A percentile compares a stretch with the other conserved stretches of the same genome.
Conservation (phyloP, 1,284 basidiomycete genomes). For the Ganoderma lingzhi region DNA sequence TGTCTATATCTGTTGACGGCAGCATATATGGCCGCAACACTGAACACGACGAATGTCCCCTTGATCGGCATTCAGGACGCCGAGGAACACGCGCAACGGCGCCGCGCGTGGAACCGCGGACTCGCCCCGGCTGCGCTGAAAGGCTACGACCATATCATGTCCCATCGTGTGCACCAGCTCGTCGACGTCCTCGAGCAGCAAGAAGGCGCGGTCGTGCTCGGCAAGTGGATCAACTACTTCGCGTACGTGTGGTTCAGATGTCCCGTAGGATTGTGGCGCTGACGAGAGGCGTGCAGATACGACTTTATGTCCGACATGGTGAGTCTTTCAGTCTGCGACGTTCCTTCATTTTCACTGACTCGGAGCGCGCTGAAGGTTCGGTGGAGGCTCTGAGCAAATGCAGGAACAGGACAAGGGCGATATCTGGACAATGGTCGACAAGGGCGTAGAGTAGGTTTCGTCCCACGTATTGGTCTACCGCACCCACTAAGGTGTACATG, state of each 20-base stretch:
- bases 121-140: constrained; percentile 58
- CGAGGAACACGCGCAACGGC: constrained; percentile 52
- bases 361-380: constrained; percentile 26
- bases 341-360: neutral
- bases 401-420: constrained; percentile 31
- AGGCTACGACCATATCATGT: constrained; percentile 57
- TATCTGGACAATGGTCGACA: constrained; percentile 26
- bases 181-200: constrained; percentile 47
- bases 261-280: no score
- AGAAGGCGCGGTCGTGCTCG: constrained; percentile 47
- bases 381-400: constrained; percentile 37
- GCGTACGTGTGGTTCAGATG: constrained; percentile 47
- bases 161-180: constrained; percentile 48
- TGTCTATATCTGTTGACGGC: neutral
- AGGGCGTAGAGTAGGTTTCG: constrained; percentile 10
- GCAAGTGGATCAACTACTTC: constrained; percentile 58
- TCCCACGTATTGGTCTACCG: neutral
- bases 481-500: constrained; percentile 1
- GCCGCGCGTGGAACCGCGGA: constrained; percentile 61
- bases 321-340: constrained; percentile 15
- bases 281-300: constrained; percentile 8
- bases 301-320: constrained; percentile 43
- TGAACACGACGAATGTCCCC: constrained; percentile 15
- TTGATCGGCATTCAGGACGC: constrained; percentile 43
- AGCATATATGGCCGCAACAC: constrained; percentile 7